Conservation (phyloP, 305 asterid genomes). For the Rubia tinctorum region DNA sequence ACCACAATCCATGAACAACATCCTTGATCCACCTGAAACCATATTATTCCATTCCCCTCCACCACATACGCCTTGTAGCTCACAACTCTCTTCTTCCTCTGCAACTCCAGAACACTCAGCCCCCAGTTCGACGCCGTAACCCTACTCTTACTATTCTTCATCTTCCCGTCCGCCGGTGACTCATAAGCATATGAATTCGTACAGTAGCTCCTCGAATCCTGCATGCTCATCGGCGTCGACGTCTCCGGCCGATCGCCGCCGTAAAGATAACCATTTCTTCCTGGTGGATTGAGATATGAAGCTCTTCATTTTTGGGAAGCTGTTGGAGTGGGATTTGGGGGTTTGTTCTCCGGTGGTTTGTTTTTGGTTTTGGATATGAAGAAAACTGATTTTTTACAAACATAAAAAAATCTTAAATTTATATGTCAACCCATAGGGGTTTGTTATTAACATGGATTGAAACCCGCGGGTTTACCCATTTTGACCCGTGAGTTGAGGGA, state of each 20-base stretch:
- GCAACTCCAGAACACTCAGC: slow-evolving; percentile 64
- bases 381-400: no score
- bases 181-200: slow-evolving; percentile 32
- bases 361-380: no score
- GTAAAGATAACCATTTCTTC: slow-evolving; percentile 26
- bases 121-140: slow-evolving; percentile 36
- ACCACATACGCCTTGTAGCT: slow-evolving; percentile 63
- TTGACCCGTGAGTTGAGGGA: no score
- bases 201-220: slow-evolving; percentile 65
- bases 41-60: no score
- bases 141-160: slow-evolving; percentile 50
- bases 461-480: no score
- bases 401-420: no score
- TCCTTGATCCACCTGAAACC: slow-evolving; percentile 82
- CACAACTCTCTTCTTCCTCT: slow-evolving; percentile 77
- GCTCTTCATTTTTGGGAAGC: slow-evolving; percentile 32
- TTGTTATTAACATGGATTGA: no score
- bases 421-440: no score
- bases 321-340: no score
- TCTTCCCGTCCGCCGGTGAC: slow-evolving; percentile 31
- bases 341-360: no score
- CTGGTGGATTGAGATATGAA: slow-evolving; percentile 67
- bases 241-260: background rate
- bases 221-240: slow-evolving; percentile 42
- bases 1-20: slow-evolving; percentile 63